Base-by-base conservation (phyloP, 2,329 filamentous ascomycete genomes). In the Huntiella moniliformis region DNA sequence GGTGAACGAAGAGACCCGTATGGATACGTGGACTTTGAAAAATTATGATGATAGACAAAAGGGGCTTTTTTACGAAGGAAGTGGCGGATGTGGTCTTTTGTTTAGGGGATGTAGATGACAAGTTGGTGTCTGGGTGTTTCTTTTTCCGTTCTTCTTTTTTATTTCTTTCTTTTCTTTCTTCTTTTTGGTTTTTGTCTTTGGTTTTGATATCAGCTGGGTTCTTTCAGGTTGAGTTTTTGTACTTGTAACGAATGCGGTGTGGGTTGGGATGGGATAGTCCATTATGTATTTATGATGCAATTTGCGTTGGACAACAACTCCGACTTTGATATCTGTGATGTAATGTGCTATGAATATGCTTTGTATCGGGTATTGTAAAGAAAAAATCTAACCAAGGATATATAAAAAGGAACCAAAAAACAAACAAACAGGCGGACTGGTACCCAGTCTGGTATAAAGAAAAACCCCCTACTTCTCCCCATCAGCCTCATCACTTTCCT, bases 1-100 rank as follows among this genome's bases (percentile, higher is more conserved):
- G 58, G 37, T 55, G n/a, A 38, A 31, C 28, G 17, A 12, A n/a
- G 2, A 44, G 22, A 13, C 32, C 2, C 2, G 4, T 22, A 18
- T 11, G 41, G 36, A 42, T 40, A 48, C 15, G 44, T 4, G 16
- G 8, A 28, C 11, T 15, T 18, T n/a, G 36, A 3, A 36, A 37
- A 38, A 22, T 13, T 37, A 37, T 12, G 15, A 39, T 17, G 22
- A 22, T 10, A 17, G 15, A 22, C 8, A 5, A 39, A 39, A 39
- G 12, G 15, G 18, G 37, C 15, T 39, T 12, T 12, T 39, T 12
- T 12, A 16, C 16, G 11, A 15, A 15, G 11, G 16, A 39, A 16
- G 22, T 28, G 22, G 22, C 22, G 22, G 22, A 28, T 28, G 22
- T 28, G 22, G 22, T 38, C 11, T 38, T 38, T 38, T 15, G 36